Base-by-base conservation (phyloP, 2,329 filamentous ascomycete genomes). In the Fusarium gaditjirri region DNA sequence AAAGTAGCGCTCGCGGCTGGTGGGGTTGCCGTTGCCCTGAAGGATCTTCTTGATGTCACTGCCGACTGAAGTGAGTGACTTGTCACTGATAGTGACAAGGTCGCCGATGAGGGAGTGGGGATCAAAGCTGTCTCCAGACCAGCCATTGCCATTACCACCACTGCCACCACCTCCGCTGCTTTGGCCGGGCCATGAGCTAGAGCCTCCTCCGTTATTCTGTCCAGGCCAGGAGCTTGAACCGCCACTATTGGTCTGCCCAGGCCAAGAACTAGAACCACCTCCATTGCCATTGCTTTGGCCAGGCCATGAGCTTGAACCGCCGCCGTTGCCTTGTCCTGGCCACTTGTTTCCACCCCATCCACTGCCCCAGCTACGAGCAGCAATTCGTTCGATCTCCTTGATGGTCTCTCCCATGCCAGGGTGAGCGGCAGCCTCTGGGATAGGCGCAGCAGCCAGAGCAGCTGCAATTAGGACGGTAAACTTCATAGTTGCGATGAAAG, bases 11-110 rank as follows among this genome's bases (percentile, higher is more conserved):
- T 76, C 77, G 25, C 73, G 52, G 38, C 76, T 76, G 25, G 76
- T 77, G 10, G 77, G 74, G 56, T 76, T 73, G 17, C 76, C 77
- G 9, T 73, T 76, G 14, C 78, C 78, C 10, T 77, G 74, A 9
- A 85, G 77, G 42, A 85, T 80, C 10, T 74, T 73, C 68, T 81
- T 82, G 75, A 86, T 82, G 19, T 78, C 73, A 21, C 75, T 57
- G n/a, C 82, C 84, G 2, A 79, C 78, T 6, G 72, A 60, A 5
- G 80, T 80, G 23, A 83, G 79, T n/a, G 80, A 68, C 16, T 65
- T 71, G 56, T 77, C 75, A 1, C 63, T 61, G 5, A 83, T 72
- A 1, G 61, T 76, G 25, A 72, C 66, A 14, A 86, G 80, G 62
- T 86, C 84, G 19, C 83, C 84, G 16, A 86, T 74, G 35, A 82